Conservation (phyloP, 306 rosid genomes). For the Cucumis hystrix region DNA sequence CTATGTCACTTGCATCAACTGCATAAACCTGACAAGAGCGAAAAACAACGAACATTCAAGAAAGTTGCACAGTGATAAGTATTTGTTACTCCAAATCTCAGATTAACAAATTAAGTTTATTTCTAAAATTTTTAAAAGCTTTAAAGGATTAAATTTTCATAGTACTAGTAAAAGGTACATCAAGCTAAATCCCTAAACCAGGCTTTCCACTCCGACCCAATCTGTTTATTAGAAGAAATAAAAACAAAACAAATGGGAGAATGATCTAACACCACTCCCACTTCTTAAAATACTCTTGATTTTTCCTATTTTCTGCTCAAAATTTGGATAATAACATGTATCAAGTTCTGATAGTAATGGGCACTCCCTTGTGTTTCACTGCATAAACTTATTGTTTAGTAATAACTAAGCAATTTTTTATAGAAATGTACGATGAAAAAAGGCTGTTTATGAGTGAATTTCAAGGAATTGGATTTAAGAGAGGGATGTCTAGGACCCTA, state of each 20-base stretch:
- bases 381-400: background rate
- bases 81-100: background rate
- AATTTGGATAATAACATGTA: background rate
- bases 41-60: conserved; percentile 10
- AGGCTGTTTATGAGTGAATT: background rate
- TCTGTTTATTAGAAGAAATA: background rate
- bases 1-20: conserved; percentile 97
- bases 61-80: background rate
- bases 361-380: background rate
- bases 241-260: background rate
- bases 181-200: background rate
- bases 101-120: background rate
- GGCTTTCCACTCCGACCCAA: background rate
- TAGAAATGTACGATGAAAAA: background rate
- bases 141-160: background rate
- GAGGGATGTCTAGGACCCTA: background rate
- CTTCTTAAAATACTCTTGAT: background rate
- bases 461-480: background rate
- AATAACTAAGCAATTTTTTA: background rate
- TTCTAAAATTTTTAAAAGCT: too few species aligned
- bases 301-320: background rate
- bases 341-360: background rate
- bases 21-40: conserved; percentile 64
- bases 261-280: background rate
- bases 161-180: background rate